Base-by-base conservation (phyloP, 2,329 filamentous ascomycete genomes). In the Clonostachys sp. region DNA sequence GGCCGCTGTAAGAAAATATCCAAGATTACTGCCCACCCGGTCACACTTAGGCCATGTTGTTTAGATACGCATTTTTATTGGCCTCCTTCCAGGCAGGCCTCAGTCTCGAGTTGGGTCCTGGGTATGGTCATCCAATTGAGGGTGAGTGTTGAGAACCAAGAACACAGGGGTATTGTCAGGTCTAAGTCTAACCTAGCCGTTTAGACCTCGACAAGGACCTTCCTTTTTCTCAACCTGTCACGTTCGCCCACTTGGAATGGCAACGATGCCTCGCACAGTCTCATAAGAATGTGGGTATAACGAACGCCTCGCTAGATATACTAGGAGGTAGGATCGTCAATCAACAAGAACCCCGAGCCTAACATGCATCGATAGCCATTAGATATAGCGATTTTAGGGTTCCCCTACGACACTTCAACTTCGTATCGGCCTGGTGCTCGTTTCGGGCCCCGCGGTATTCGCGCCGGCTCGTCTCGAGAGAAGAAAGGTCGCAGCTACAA, bases 361-460 rank as follows among this genome's bases (percentile, higher is more conserved):
- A 16, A 17, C 40, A 18, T 20, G 18, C 18, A 20, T 20, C 4
- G 5, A 20, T 24, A 41, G 40, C 40, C 17, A 17, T 43, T 48
- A 6, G 47, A 48, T 34, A 39, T 48, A 16, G 47, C 47, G 7
- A 34, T 48, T 5, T 36, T 48, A 24, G 47, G 47, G 2, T 48
- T 48, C 10, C 47, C 47, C 34, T 48, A 48, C 36, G 47, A 53
- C 20, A 20, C 18, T 20, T 20, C 18, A 20, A 20, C 18, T 20
- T 20, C 18, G 18, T 20, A 20, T 20, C 42, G 49, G 6, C 51
- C 52, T 9, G 75, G 84, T 34, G 85, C 85, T 14, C 80, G 89
- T 13, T 95, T 95, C 59, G 89, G 90, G 0, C 89, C 90, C 34
- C 81, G 87, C 39, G 87, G 88, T 33, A 94, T 95, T 57, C 84